Evolutionary conservation across 2,329 filamentous ascomycete genomes (phyloP).

Genomic region (Aspergillus neotritici): DNA sequence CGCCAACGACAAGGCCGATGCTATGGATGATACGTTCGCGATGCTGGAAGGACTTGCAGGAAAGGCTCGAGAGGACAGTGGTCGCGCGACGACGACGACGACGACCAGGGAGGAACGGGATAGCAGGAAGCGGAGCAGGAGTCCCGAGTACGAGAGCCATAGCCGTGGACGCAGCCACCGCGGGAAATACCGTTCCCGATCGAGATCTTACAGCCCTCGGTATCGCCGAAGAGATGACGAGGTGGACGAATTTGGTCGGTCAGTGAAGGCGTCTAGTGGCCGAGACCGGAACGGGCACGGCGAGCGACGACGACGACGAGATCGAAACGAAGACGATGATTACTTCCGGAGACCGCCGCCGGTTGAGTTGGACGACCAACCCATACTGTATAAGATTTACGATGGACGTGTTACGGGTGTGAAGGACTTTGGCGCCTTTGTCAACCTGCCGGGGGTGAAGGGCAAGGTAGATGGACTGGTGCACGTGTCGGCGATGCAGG

Average conservation of each 20-base stretch:
- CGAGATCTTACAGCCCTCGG: constrained; percentile 45
- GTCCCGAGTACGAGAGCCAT: constrained; percentile 46
- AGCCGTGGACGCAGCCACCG: constrained; percentile 43
- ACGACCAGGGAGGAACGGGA: constrained; percentile 29
- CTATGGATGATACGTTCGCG: constrained; percentile 87
- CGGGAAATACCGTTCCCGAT: constrained; percentile 45
- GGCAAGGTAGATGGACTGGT: constrained; percentile 91
- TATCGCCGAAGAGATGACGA: constrained; percentile 44
- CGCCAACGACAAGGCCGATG: constrained; percentile 50
- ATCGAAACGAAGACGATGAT: constrained; percentile 47
- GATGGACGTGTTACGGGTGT: constrained; percentile 83
- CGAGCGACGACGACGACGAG: constrained; percentile 37
- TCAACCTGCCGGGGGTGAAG: constrained; percentile 79
- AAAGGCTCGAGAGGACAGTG: constrained; percentile 47
- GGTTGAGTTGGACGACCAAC: constrained; percentile 72
- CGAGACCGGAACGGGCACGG: constrained; percentile 40
- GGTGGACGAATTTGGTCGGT: constrained; percentile 56
- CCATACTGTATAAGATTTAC: constrained; percentile 81
- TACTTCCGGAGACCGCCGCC: constrained; percentile 61
- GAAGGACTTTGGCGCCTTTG: constrained; percentile 94
- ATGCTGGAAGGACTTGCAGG: constrained; percentile 79
- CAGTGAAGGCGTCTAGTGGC: constrained; percentile 35
- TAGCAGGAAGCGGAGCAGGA: constrained; percentile 51
- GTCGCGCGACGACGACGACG: constrained; percentile 24
- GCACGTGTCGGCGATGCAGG: constrained; percentile 82